Conservation (phyloP, 1,139 yeast genomes). For the Yamadazyma trypodendri region DNA sequence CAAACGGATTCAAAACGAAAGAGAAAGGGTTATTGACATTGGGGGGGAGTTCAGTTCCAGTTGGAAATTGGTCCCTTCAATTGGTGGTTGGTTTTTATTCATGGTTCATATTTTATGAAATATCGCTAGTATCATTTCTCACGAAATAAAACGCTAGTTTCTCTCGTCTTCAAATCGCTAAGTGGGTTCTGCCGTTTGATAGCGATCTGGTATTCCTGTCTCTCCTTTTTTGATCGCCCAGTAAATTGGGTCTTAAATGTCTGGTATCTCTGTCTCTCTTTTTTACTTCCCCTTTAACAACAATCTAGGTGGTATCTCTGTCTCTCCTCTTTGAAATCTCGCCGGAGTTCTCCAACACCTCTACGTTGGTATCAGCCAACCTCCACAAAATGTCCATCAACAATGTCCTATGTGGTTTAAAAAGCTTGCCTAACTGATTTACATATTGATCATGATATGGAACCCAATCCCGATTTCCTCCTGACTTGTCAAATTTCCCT, state of each 20-base stretch:
- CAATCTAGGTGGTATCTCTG: too few relatives aligned
- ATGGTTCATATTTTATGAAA: constrained; percentile 2
- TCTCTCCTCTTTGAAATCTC: too few relatives aligned
- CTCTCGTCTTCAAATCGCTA: too few relatives aligned
- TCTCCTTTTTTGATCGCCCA: too few relatives aligned
- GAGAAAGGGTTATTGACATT: constrained; percentile 25
- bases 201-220: too few relatives aligned
- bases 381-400: constrained; percentile 80
- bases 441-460: constrained; percentile 61
- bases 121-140: too few relatives aligned
- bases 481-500: constrained; percentile 41
- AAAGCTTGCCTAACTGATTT: constrained; percentile 53
- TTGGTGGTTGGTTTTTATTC: neutral
- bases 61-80: neutral
- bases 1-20: constrained; percentile 17
- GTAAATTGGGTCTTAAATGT: too few relatives aligned
- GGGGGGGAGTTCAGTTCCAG: constrained; percentile 29
- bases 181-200: too few relatives aligned
- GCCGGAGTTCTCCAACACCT: constrained; percentile 44
- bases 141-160: too few relatives aligned
- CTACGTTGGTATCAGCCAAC: constrained; percentile 56
- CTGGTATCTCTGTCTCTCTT: too few relatives aligned
- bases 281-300: too few relatives aligned
- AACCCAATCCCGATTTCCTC: constrained; percentile 53
- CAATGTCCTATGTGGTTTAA: constrained; percentile 65